Base-by-base conservation (phyloP, 2,329 filamentous ascomycete genomes). In the Didymella sp. region DNA sequence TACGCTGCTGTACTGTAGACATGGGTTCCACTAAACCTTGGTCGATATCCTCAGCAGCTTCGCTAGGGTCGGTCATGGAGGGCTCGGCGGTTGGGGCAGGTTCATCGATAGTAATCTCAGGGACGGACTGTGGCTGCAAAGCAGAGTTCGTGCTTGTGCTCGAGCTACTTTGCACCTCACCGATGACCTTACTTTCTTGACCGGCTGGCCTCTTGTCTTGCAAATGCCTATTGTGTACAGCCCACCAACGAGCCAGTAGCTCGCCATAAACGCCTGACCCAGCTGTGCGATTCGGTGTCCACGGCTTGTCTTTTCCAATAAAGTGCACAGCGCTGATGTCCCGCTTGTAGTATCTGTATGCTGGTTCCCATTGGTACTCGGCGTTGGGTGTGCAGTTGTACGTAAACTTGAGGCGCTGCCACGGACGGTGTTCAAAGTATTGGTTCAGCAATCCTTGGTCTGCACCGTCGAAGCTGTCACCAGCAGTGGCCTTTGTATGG, bases 321-420 rank as follows among this genome's bases (percentile, higher is more conserved):
- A 97, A 99, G 78, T 99, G 95, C 24, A 96, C 89, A 80, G 96
- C 85, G 72, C 85, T 93, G 69, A 99, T 96, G 67, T 87, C 90
- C 44, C 89, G 90, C 77, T 96, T 91, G 76, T 96, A 96, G 81
- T 98, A 92, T 63, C 88, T 87, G 78, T 96, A 99, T 49, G 95
- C 95, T 12, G 95, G 95, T 53, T 97, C 84, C 78, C 98, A 99
- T 79, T 99, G 95, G 79, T 99, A 99, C 75, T 96, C 92, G 22
- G 90, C 93, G 61, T 91, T 97, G 1, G 95, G 95, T 0, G 95
- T 99, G 76, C 95, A 95, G 76, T 99, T 99, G 82, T 98, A 99
- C 47, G 88, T 89, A 78, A 99, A 99, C 78, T 91, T 93, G 71
- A 99, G 78, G 64, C 93, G 88, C 77, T 97, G 88, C 85, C 89